Base-by-base conservation (phyloP, 2,329 filamentous ascomycete genomes). In the Mycogone perniciosa region DNA sequence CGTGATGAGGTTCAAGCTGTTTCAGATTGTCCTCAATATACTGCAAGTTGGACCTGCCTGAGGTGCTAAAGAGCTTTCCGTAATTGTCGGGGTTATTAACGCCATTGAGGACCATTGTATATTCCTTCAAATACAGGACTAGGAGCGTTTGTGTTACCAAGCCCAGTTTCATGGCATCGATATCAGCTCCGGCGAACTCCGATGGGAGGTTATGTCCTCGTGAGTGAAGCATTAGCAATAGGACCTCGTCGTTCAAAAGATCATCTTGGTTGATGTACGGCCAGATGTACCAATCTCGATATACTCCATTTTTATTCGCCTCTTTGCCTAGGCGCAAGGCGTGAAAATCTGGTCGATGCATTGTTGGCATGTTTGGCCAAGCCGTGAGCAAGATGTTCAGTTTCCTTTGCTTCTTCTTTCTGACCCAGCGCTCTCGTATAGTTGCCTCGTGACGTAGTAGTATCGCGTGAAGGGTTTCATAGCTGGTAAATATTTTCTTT, bases 211-310 rank as follows among this genome's bases (percentile, higher is more conserved):
- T 58, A 0, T 75, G 70, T 4, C 69, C 78, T 5, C 80, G 69
- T 0, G 77, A 62, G 48, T 80, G 78, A 7, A 85, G 59, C 26
- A 84, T 64, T 7, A 83, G 60, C 0, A 71, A 66, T 6, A 84
- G 57, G 0, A 63, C 52, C 46, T 71, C 75, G 0, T 70, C 61
- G 26, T 72, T 66, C 0, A 58, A 45, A 0, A 84, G 64, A 56
- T 84, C 80, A 49, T 83, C 76, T 38, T 77, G 67, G 55, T 84
- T 84, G 59, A 84, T 73, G 43, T 75, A 68, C 0, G 80, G 80
- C 69, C 71, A 81, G 39, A 77, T 60, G 53, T 65, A 79, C 6
- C 63, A 47, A 6, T 71, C 66, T 7, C 50, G 56, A 13, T 63
- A 57, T 3, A 56, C 51, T 37, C 62, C 27, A 8, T 58, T 26